Base-by-base conservation (phyloP, 2,329 filamentous ascomycete species). In the Cladophialophora exuberans region DNA sequence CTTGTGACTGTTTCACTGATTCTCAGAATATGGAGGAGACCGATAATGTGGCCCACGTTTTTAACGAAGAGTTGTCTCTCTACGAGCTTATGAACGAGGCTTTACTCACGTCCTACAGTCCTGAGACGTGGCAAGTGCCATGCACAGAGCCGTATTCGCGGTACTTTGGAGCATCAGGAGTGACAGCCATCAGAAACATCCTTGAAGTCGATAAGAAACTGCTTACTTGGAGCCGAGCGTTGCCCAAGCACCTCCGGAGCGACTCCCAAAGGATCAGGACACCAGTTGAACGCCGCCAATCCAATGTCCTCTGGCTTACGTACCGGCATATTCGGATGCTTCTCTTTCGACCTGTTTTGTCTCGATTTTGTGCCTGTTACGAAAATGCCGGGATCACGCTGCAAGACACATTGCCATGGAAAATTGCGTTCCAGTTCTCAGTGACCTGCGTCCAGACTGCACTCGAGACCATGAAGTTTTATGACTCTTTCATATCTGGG, bases 401-500 rank as follows among this genome's bases (percentile, higher is more conserved):
- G n/a, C 4, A 4, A 18, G 31, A 33, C 22, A 23, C 31, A 18
- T 25, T 54, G 25, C 31, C 52, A 2, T 7, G 3, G 5, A 39
- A 41, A n/a, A 20, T 49, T 17, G 52, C 52, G 5, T 26, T 54
- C 10, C 43, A 49, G 26, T 71, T 67, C 57, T 70, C 70, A 2
- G 57, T 67, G 10, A 65, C 69, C 10, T 72, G 69, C 49, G 66
- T 72, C 26, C 66, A 66, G 26, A 62, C 65, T 0, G 69, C 70
- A 0, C 65, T 69, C 25, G 67, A 71, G 49, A 59, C 66, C 2
- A 70, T 72, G n/a, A 61, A 66, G n/a, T 41, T 69, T 17, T 70
- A 71, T 7, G 56, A 68, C 36, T 4, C 9, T 60, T 54, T 15
- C 9, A 22, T 44, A 20, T 22, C 35, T 13, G 52, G 33, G n/a